Percentiles rank a stretch among this genome's conserved stretches.
Evolutionary conservation across 352 stramenopile species (phyloP).

Genomic region (Peronosclerospora sorghi): DNA sequence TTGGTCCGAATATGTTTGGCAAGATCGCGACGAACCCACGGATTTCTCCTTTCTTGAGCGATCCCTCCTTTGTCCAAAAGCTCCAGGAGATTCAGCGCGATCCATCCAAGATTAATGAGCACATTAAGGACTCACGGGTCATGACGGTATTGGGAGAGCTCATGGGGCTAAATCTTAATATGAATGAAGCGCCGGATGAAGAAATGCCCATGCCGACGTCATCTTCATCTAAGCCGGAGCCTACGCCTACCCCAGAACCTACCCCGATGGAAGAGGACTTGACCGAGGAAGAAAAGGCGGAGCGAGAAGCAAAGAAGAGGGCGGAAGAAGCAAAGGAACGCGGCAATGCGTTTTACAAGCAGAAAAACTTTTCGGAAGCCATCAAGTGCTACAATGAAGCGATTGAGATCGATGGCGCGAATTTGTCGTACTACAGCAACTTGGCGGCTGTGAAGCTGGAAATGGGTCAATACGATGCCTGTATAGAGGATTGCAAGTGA

Average conservation of each 20-base stretch:
- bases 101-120: slow-evolving; percentile 61
- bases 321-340: slow-evolving; percentile 89
- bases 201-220: slow-evolving; percentile 29
- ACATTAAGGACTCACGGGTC: slow-evolving; percentile 74
- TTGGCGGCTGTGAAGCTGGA: slow-evolving; percentile 96
- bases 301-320: slow-evolving; percentile 44
- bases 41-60: slow-evolving; percentile 80
- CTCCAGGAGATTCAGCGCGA: slow-evolving; percentile 69
- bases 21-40: slow-evolving; percentile 87
- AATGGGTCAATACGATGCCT: slow-evolving; percentile 91
- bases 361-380: slow-evolving; percentile 91
- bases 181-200: slow-evolving; percentile 33
- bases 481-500: slow-evolving; percentile 87
- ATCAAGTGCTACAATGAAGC: slow-evolving; percentile 94
- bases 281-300: slow-evolving; percentile 74
- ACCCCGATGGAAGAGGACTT: slow-evolving; percentile 80
- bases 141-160: slow-evolving; percentile 83
- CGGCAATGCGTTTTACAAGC: slow-evolving; percentile 97
- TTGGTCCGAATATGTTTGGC: slow-evolving; percentile 93
- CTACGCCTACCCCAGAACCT: slow-evolving; percentile 27
- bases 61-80: slow-evolving; percentile 85
- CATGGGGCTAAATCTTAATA: slow-evolving; percentile 75
- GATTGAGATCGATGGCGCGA: slow-evolving; percentile 89
- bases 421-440: slow-evolving; percentile 97
- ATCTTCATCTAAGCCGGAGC: slow-evolving; percentile 15